Base-by-base conservation (phyloP, 78 protist genomes). In the Dictyostelium citrinum region DNA sequence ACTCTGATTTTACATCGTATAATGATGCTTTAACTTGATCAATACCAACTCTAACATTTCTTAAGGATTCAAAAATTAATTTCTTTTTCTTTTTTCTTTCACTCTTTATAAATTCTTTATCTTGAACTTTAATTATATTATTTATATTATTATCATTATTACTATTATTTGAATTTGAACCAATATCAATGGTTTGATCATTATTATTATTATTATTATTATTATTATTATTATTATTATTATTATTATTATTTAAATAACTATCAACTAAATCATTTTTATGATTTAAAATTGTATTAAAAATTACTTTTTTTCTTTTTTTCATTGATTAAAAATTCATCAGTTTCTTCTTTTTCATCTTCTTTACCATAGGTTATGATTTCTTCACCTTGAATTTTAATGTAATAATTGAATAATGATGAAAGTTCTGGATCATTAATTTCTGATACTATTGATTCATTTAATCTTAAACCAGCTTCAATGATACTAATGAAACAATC, bases 1-100 rank as follows among this genome's bases (percentile, higher is more conserved):
- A 43, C 33, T 86, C 92, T 31, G 84, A 37, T 29, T 45, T 51
- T 29, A 86, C 49, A 75, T 86, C 92, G 27, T 14, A 77, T 11
- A 86, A 39, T 31, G 82, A 58, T 17, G 24, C 9, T 31, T 86
- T 86, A 17, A 76, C 64, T 45, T 20, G 41, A 39, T 80, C 75
- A 33, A 86, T 39, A 24, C 8, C n/a, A 11, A 76, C 46, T 77
- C 92, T 55, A 20, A 61, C 46, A 7, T 33, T 1, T 35, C 84
- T 35, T 22, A 86, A 17, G 8, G 92, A 77, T n/a, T 31, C 43
- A 14, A 39, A 39, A 8, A 60, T 86, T 61, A 22, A 58, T 24
- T 43, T 51, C 31, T 72, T 83, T 22, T 24, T 83, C 33, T 41
- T 64, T n/a, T 41, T 22, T 37, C 51, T 51, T 35, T 64, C 17